Evolutionary conservation across 2,329 filamentous ascomycete species (phyloP).

Genomic region (Sporothrix inflata): DNA sequence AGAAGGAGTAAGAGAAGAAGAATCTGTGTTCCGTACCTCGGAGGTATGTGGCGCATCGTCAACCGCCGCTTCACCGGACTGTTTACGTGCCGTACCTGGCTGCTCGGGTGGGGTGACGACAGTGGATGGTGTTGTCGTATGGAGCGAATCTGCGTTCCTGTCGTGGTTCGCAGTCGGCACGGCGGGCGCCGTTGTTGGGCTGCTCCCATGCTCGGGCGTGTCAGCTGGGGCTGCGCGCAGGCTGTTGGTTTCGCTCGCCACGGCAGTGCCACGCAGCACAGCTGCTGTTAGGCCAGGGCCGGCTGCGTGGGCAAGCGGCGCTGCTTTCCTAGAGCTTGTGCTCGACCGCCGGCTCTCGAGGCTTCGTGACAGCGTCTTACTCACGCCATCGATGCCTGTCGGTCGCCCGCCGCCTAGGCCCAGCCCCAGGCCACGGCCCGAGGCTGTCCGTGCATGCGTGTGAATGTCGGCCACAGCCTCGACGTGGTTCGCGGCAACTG

Average conservation of each 20-base stretch:
- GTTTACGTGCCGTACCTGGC: conserved; percentile 32
- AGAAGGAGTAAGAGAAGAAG: conserved; percentile 19
- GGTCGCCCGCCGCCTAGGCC: conserved; percentile 43
- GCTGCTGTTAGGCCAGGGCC: conserved; percentile 25
- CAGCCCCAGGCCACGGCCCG: conserved; percentile 40
- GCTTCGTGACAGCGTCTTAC: conserved; percentile 80
- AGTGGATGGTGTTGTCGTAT: conserved; percentile 20
- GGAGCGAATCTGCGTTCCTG: neutral
- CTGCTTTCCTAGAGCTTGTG: conserved; percentile 77
- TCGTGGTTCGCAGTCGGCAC: neutral
- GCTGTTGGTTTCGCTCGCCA: conserved; percentile 63
- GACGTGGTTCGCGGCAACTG: conserved; percentile 83
- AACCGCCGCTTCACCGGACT: conserved; percentile 13
- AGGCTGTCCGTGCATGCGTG: conserved; percentile 49
- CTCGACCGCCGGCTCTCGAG: conserved; percentile 90
- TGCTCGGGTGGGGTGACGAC: conserved; percentile 32
- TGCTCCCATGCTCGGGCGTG: conserved; percentile 39
- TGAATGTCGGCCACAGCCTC: conserved; percentile 79
- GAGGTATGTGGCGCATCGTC: neutral
- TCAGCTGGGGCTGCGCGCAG: conserved; percentile 53
- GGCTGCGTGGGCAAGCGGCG: conserved; percentile 44
- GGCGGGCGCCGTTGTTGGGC: conserved; percentile 44
- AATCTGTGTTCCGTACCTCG: conserved; percentile 56
- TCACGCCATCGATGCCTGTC: conserved; percentile 70
- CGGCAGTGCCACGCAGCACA: conserved; percentile 51